Evolutionary conservation across 1,284 basidiomycete species (phyloP).

Genomic region (Moesziomyces sp.): DNA sequence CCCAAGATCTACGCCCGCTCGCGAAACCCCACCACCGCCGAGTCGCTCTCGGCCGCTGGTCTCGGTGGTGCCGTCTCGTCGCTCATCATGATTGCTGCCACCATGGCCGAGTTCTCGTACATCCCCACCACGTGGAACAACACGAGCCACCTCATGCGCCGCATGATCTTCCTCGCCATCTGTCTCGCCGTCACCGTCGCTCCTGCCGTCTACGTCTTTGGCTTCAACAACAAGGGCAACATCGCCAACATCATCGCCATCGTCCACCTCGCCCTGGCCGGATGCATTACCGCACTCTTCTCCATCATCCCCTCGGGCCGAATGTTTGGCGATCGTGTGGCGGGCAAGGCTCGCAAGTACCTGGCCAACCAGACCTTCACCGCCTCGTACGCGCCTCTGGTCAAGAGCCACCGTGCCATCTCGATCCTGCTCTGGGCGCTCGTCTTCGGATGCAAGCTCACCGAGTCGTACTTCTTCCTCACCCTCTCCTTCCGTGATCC

Average conservation of each 20-base stretch:
- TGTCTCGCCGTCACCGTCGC: conserved; percentile 65
- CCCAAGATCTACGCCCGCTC: conserved; percentile 80
- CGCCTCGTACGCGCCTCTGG: conserved; percentile 63
- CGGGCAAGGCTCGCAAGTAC: conserved; percentile 67
- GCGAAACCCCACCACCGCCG: conserved; percentile 67
- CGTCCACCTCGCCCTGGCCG: conserved; percentile 60
- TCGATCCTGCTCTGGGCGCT: conserved; percentile 65
- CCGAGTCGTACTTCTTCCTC: conserved; percentile 68
- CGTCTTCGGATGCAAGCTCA: conserved; percentile 68
- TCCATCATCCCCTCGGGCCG: conserved; percentile 64
- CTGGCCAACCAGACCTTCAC: conserved; percentile 68
- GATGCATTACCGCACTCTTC: conserved; percentile 64
- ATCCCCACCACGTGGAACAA: conserved; percentile 68
- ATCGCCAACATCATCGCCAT: conserved; percentile 57
- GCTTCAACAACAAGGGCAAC: conserved; percentile 58
- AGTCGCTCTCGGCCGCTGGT: conserved; percentile 62
- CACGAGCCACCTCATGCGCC: conserved; percentile 65
- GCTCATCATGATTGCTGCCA: conserved; percentile 65
- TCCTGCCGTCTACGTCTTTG: conserved; percentile 65
- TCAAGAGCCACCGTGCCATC: conserved; percentile 56
- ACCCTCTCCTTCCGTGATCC: conserved; percentile 67
- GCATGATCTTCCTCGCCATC: conserved; percentile 63
- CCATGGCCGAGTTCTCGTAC: conserved; percentile 66
- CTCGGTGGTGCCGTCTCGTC: conserved; percentile 67
- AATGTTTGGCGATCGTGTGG: conserved; percentile 67